phyloP scores from a whole-genome alignment of 805 yeast genomes.

The Pichia occidentalis region DNA sequence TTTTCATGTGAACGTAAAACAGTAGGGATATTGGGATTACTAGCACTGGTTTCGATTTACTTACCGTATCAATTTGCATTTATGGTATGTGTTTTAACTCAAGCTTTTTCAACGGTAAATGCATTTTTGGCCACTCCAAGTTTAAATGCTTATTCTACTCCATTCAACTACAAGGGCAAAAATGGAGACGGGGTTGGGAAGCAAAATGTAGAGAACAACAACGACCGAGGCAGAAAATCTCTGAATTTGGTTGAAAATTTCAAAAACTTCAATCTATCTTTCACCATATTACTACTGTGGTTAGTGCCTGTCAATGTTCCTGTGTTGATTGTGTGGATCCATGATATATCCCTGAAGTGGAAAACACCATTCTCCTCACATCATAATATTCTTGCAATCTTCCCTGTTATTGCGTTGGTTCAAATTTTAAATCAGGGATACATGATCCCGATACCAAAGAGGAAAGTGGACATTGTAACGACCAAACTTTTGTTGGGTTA shows the following conservation, averaged over 20 bases:
- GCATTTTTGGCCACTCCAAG: constrained; percentile 2
- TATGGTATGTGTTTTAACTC: constrained; percentile 52
- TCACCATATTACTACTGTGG: constrained; percentile 67
- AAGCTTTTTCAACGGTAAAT: constrained; percentile 27
- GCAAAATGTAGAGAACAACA: background rate
- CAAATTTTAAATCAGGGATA: constrained; percentile 45
- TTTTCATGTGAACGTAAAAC: constrained; percentile 16
- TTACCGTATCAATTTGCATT: constrained; percentile 81
- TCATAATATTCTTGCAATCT: constrained; percentile 71
- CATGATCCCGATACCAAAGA: constrained; percentile 35
- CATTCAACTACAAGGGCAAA: no score
- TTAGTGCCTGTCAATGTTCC: constrained; percentile 75
- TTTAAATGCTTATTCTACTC: constrained; percentile 9
- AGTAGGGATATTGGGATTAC: constrained; percentile 12
- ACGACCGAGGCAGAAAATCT: background rate
- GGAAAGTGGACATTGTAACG: constrained; percentile 24
- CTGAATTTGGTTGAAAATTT: constrained; percentile 26
- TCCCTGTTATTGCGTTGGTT: constrained; percentile 61
- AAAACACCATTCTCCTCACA: constrained; percentile 80
- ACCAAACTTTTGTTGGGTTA: constrained; percentile 40
- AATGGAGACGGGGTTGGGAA: no score
- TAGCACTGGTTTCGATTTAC: constrained; percentile 33
- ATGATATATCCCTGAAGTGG: constrained; percentile 73
- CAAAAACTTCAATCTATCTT: constrained; percentile 54
- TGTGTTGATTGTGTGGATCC: constrained; percentile 71